These are phyloP conservation scores for Colletotrichum musicola DNA, from an alignment of 2,329 filamentous ascomycete species.

Conservation along the genomic window DNA sequence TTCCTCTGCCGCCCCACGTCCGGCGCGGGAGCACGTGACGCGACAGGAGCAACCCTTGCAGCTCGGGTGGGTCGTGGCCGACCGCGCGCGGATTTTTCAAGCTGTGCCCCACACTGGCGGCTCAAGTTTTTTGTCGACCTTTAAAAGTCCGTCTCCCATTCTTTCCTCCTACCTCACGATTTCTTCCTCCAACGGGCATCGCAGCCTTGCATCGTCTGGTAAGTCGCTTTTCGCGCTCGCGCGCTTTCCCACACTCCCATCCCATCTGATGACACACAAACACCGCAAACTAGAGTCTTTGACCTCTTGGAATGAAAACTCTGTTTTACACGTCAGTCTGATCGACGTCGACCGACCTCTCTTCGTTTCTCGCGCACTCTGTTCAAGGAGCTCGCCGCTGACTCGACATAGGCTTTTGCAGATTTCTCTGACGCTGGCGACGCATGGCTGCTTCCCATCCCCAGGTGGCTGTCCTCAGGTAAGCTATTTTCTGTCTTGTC, in stretches of 20 bases:
- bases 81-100: constrained; percentile 38
- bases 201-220: constrained; percentile 42
- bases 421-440: constrained; percentile 20
- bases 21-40: constrained; percentile 47
- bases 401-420: constrained; percentile 21
- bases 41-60: constrained; percentile 21
- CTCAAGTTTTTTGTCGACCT: constrained; percentile 38
- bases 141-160: constrained; percentile 43
- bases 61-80: constrained; percentile 36
- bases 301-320: constrained; percentile 88
- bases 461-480: constrained; percentile 27
- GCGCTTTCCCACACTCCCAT: constrained; percentile 26
- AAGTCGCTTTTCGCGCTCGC: constrained; percentile 31
- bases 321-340: constrained; percentile 94
- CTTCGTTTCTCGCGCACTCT: constrained; percentile 15
- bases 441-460: constrained; percentile 9
- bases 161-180: constrained; percentile 24
- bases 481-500: not conserved
- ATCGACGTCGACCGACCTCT: constrained; percentile 55
- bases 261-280: constrained; percentile 81
- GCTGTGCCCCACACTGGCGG: constrained; percentile 38
- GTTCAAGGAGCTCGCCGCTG: constrained; percentile 14
- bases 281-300: constrained; percentile 99
- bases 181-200: constrained; percentile 23
- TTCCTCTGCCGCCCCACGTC: not conserved